Evolutionary conservation across 805 yeast species (phyloP), one percentile per base, ranked within the genome.

Genomic region (Torulaspora quercuum): DNA sequence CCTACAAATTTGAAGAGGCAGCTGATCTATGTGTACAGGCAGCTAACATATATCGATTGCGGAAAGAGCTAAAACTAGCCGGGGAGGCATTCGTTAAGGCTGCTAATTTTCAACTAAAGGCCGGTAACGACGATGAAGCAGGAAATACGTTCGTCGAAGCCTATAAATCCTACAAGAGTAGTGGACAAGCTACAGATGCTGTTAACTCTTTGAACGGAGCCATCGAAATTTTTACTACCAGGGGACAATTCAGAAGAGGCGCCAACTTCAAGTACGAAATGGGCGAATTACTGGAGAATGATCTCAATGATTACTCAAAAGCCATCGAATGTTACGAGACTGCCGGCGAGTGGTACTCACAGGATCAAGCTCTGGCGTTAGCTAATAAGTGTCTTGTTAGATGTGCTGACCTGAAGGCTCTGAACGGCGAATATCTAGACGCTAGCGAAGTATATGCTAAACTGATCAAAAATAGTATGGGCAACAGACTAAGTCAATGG

Each of bases 181-280:
- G 78, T 29, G 48, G 49, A 6, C 37, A 79, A 82, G 22, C 92
- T 88, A 83, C 77, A 35, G 94, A 94, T 6, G 95, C 88, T 3
- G 52, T 52, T 4, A 73, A 80, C 35, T 78, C 86, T 4, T 69
- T 92, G 45, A 73, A 75, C 39, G 74, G 73, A 50, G 95, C 97
- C 0, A 80, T 90, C 42, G 80, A 77, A 45, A 72, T 86, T 56
- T 90, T 89, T 61, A 87, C 95, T 1, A 72, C 78, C 45, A 78
- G 85, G 50, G 99, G 99, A 8, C 96, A 90, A 61, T 92, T 92
- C 65, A 78, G 98, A 59, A 73, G 97, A 60, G 96, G 95, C 15
- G 98, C 98, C 8, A 87, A 87, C 57, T 89, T 83, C 67, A 82
- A 89, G 57, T 77, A 82, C 69, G 98, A 92, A 58, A 70, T 92